Conservation (phyloP, 768 basidiomycete species). For the Amylocystis lapponica region DNA sequence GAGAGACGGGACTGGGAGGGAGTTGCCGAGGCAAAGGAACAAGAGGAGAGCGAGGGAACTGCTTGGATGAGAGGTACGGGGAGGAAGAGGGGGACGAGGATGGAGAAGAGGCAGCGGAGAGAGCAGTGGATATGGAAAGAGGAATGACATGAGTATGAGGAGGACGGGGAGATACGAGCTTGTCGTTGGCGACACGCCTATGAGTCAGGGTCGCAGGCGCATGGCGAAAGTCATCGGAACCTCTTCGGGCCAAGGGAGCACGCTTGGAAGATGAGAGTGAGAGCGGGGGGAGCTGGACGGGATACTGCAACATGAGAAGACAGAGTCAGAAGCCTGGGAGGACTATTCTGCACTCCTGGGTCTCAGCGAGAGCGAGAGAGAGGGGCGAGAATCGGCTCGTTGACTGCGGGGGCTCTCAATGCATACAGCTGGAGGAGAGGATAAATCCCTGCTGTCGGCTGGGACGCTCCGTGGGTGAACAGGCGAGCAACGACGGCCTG, state of each 20-base stretch:
- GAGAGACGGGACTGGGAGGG: conserved; percentile 17
- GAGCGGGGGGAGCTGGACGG: conserved; percentile 29
- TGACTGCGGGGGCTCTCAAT: conserved; percentile 13
- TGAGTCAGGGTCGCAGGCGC: conserved; percentile 11
- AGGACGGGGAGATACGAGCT: conserved; percentile 14
- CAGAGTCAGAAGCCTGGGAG: conserved; percentile 9
- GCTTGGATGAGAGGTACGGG: conserved; percentile 21
- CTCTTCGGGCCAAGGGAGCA: conserved; percentile 12
- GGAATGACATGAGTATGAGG: conserved; percentile 21
- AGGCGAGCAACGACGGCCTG: conserved; percentile 15
- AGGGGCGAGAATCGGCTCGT: conserved; percentile 19
- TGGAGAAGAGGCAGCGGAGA: conserved; percentile 25
- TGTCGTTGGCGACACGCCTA: conserved; percentile 15
- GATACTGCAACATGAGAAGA: conserved; percentile 31
- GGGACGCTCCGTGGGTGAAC: conserved; percentile 8
- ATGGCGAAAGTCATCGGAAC: conserved; percentile 16
- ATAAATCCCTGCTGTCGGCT: conserved; percentile 9
- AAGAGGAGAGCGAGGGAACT: conserved; percentile 17
- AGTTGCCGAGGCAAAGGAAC: conserved; percentile 18
- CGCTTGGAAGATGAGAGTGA: conserved; percentile 28
- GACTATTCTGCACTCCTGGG: conserved; percentile 14
- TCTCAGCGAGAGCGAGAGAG: conserved; percentile 22
- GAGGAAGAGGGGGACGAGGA: conserved; percentile 28
- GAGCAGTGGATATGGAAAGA: conserved; percentile 26
- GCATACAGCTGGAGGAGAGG: conserved; percentile 23